These are phyloP conservation scores for Liquidambar formosana DNA, from an alignment of 164 flowering plant species.

Conservation along the genomic window DNA sequence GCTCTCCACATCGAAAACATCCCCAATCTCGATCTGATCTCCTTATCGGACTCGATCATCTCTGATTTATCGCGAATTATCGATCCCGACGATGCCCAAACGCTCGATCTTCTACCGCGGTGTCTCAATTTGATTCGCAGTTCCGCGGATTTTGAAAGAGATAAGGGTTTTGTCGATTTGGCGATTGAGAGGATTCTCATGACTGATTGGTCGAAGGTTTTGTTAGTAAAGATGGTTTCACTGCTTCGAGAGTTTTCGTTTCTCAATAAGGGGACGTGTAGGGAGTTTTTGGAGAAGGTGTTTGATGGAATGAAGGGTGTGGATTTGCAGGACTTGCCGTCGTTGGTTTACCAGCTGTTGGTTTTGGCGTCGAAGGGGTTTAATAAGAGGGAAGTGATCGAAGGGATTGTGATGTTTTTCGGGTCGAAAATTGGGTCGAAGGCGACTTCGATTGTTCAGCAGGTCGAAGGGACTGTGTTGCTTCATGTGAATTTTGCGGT, in stretches of 20 bases:
- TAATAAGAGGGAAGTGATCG: slow-evolving; percentile 65
- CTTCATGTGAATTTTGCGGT: slow-evolving; percentile 88
- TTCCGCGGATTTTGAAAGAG: slow-evolving; percentile 32
- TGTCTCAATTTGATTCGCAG: slow-evolving; percentile 38
- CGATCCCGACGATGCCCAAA: slow-evolving; percentile 55
- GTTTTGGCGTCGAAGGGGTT: slow-evolving; percentile 81
- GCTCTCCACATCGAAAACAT: slow-evolving; percentile 31
- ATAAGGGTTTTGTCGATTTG: slow-evolving; percentile 35
- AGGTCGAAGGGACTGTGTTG: slow-evolving; percentile 88
- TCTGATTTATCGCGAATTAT: slow-evolving; percentile 27
- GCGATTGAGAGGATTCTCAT: slow-evolving; percentile 42
- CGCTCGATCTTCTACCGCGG: slow-evolving; percentile 58
- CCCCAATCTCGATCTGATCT: slow-evolving; percentile 19
- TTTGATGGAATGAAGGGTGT: slow-evolving; percentile 54
- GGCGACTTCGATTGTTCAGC: slow-evolving; percentile 45
- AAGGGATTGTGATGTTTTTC: slow-evolving; percentile 68
- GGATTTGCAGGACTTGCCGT: slow-evolving; percentile 81
- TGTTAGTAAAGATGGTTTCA: slow-evolving; percentile 62
- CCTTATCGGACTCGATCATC: slow-evolving; percentile 34
- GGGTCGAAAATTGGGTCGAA: slow-evolving; percentile 38
- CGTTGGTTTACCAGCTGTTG: slow-evolving; percentile 69
- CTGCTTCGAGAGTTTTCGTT: slow-evolving; percentile 53
- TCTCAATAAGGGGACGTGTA: slow-evolving; percentile 40
- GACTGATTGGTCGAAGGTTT: slow-evolving; percentile 59
- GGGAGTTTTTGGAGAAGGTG: slow-evolving; percentile 65